Evolutionary conservation across 2,329 filamentous ascomycete species (phyloP), one percentile per base, ranked within the genome.

Genomic region (Fusarium musae): DNA sequence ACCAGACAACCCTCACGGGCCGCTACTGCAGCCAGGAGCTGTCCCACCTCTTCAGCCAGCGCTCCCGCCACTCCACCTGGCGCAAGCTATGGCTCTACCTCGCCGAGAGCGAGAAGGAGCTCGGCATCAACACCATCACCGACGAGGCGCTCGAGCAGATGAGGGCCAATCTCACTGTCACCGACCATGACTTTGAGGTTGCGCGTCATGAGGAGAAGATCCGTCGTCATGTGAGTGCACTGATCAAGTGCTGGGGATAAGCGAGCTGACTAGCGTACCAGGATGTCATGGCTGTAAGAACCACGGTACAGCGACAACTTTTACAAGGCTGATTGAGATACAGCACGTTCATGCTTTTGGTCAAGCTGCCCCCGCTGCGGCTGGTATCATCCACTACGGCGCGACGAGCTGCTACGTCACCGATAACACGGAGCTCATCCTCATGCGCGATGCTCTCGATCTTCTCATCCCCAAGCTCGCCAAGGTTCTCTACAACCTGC

Each of bases 121-220:
- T 75, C 9, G 59, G 73, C 23, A 75, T 73, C 21, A 52, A 53
- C 30, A 66, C 57, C 43, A 73, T 73, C 56, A 71, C 70, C 4
- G 54, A 61, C 28, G 70, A 73, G 54, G 71, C 71, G 8, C 58
- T 73, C 15, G 70, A 74, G n/a, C 66, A 73, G 66, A 73, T 73
- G 71, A 63, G 56, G 42, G 37, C 54, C 16, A 46, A 73, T 26
- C 58, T 73, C 1, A 50, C 9, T n/a, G 42, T 74, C 4, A 63
- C 66, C 2, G 71, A 74, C 17, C 63, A 73, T 19, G 66, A 66
- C n/a, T 73, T 74, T 32, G 66, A 74, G 46, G 58, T 66, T 63
- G 70, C 71, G 10, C 66, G 70, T 15, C 66, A 68, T 21, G 66
- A 74, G 40, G 71, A 73, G 30, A 71, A 74, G 66, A 62, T 57